Evolutionary conservation across 176 grass and related monocot species (phyloP), one percentile per base, ranked within the genome.

Genomic region (Carex myosuroides): DNA sequence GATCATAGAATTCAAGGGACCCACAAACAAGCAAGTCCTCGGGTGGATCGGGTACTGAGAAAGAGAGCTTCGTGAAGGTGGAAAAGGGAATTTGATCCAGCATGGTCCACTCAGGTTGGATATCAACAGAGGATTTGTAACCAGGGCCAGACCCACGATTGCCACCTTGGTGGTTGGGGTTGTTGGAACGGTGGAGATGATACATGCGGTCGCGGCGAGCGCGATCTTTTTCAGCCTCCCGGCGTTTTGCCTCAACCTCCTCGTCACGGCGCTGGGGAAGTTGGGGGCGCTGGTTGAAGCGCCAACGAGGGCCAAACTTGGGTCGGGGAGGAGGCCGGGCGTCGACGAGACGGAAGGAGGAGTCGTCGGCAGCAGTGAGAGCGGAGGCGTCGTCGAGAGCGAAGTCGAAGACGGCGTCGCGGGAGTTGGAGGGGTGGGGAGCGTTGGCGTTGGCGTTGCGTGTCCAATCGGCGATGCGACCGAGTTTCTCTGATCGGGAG

Each of bases 31-130:
- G 87, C 65, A 96, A 87, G 12, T 96, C 93, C 69, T 93, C 93
- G 9, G 93, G 93, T 60, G 90, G 91, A 55, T 96, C 93, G 75
- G 89, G 18, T 10, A 96, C 91, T 13, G 89, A 83, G 91, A 96
- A 96, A 68, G 91, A 96, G 46, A 96, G 93, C 83, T 96, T 96
- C 79, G 89, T 85, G 81, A 96, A 96, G 85, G 90, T 93, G 66
- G 93, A 86, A 83, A 96, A 96, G 67, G 93, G 93, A 89, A 96
- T 93, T 89, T 96, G 93, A 60, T 96, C 93, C 4, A 84, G 91
- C 91, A 96, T 89, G 26, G 91, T 89, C 93, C 93, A 96, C 37
- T 96, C 93, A 2, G 93, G 93, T 87, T 96, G 93, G 83, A 96
- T 96, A 46, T 96, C 93, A 29, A 96, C 93, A 0, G 93, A 96